Percentiles rank a stretch among this genome's conserved stretches.
Conservation (phyloP, 2,329 filamentous ascomycete genomes). For the Aureobasidium subglaciale region DNA sequence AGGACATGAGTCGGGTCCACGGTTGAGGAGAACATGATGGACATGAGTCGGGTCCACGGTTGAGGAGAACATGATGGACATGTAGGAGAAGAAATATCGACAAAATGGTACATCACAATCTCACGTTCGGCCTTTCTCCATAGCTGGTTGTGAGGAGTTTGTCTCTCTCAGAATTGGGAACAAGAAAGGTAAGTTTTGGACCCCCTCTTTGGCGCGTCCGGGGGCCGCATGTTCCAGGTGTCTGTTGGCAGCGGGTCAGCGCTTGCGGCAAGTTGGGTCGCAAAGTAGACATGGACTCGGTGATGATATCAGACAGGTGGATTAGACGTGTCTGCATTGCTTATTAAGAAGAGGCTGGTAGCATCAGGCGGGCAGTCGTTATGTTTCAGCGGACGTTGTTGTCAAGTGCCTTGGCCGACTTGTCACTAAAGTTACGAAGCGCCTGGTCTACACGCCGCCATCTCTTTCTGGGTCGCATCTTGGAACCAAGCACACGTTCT, state of each 20-base stretch:
- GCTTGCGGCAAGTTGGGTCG: neutral
- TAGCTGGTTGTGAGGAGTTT: neutral
- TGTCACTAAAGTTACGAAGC: conserved; percentile 7
- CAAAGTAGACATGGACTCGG: neutral
- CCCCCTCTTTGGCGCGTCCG: neutral
- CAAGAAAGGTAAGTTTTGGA: neutral
- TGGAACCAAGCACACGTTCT: conserved; percentile 10
- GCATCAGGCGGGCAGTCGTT: conserved; percentile 6
- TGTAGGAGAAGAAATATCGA: neutral
- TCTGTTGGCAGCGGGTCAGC: neutral
- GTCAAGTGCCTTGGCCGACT: conserved; percentile 9
- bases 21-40: neutral
- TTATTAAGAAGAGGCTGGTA: neutral
- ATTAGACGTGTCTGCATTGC: neutral
- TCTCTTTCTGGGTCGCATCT: conserved; percentile 4
- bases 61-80: no score
- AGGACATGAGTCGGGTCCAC: neutral
- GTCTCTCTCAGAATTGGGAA: neutral
- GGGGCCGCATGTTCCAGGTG: conserved; percentile 2
- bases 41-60: neutral
- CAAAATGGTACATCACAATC: neutral
- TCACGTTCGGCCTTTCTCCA: neutral
- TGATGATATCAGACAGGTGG: neutral
- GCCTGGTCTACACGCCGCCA: neutral
- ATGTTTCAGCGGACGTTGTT: neutral